Evolutionary conservation across 768 basidiomycete genomes (phyloP), one percentile per base, ranked within the genome.

Genomic region (Artomyces pyxidatus): DNA sequence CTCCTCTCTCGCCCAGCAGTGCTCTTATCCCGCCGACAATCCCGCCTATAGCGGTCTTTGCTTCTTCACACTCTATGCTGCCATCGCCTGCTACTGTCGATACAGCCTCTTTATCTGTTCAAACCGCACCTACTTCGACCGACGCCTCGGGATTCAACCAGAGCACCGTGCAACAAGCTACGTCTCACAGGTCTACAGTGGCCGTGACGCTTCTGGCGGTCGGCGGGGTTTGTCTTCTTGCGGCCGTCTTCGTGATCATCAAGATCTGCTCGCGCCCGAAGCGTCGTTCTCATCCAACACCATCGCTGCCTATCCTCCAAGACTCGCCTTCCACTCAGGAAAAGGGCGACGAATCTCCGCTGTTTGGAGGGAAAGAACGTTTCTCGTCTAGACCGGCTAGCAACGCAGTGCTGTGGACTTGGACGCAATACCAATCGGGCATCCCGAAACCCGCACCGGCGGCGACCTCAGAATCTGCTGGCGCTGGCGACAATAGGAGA

Each of bases 281-380:
- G 17, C 72, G 72, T 32, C 75, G 71, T 41, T 67, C 66, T n/a
- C 76, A 72, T 17, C 83, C 78, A 6, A 80, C 72, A n/a, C 86
- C 84, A 3, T 88, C 85, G 26, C 70, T 83, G n/a, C 86, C 85
- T 0, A 81, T 85, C 41, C 67, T 83, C 11, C 78, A 83, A 49
- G 79, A 84, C 32, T 68, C 65, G 11, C 74, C 71, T 51, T 62
- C 71, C 11, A 74, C 76, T 22, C 70, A 73, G 37, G 69, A 78
- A 35, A 64, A 63, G 41, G 70, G 68, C 7, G 76, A 81, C 47
- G 81, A 81, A 22, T 87, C 85, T 2, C 84, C 83, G 22, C 66
- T 88, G 29, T 88, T 89, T 56, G 85, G 86, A n/a, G 85, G 87
- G 2, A 80, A 80, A 57, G 85, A 88, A 37, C 64, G 75, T 29